Evolutionary conservation across 2,329 filamentous ascomycete genomes (phyloP), one percentile per base, ranked within the genome.

Genomic region (Onygenales sp.): DNA sequence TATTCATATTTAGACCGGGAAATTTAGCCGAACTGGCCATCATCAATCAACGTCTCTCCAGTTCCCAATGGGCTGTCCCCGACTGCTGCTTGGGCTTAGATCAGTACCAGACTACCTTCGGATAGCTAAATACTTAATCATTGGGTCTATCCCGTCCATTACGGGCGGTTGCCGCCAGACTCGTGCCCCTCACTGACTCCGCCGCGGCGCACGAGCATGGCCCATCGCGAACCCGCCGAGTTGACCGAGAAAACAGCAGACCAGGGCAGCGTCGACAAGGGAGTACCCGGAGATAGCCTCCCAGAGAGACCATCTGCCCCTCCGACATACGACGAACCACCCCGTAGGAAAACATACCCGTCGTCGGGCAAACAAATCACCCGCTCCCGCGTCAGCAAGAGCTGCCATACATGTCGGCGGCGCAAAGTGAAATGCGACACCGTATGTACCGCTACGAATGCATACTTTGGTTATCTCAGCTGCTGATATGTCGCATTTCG

Each of bases 351-450:
- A 10, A 10, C 37, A 11, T 43, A 51, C 32, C 39, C 43, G 33
- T 31, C 37, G 2, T 39, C 46, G 4, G 65, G 65, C 42, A 72
- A 72, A 49, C 72, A 74, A 52, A 76, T 76, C 50, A 76, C 73
- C 39, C 70, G 74, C 14, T 74, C 72, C 46, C 70, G 74, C 48
- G 66, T 70, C 36, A 75, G 72, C 57, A 75, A 75, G 57, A 74
- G 70, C 57, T 76, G 74, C 55, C 68, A 74, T 58, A 71, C 66
- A 1, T 76, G 73, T 61, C 69, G 73, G 47, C 62, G 70, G 54
- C 67, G 73, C 33, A 76, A 76, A 57, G 71, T 76, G 48, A 75
- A 74, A 66, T 76, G 73, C 56, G 57, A 57, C 49, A 61, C 58
- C 53, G 58, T 58, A 42, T 9, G 55, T 51, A 27, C 33, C 13